Evolutionary conservation across 768 basidiomycete species (phyloP), one percentile per base, ranked within the genome.

Genomic region (Pleurotus tuoliensis): DNA sequence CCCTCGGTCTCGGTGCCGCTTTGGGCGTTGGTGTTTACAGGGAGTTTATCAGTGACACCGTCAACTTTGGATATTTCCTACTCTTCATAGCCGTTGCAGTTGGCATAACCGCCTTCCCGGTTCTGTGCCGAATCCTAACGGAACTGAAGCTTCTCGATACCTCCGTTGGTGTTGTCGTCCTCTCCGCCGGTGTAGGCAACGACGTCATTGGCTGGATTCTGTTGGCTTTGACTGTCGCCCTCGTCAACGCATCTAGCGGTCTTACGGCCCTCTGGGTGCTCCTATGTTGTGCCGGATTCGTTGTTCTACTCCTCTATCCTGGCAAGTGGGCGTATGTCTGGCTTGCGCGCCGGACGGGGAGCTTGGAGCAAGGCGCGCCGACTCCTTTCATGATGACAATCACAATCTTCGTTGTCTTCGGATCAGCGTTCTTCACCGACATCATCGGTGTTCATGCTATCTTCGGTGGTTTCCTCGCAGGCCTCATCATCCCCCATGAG

Each of bases 61-160:
- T 90, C 60, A 83, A 84, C 55, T 89, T 86, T 62, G 88, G 91
- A 18, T 83, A 91, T 67, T 95, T 94, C 71, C 69, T 93, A 34
- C 82, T 96, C 22, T 96, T 96, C 73, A 81, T 84, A 54, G 91
- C 89, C 20, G 90, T 92, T 5, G 89, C 92, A 1, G 78, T 90
- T 62, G 83, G 88, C 3, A 90, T 90, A 67, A 90, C 88, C 2
- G 88, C 88, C 0, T 92, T 92, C 72, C 88, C 89, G 0, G 88
- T 92, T 4, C 78, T 92, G 2, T 90, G 88, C 71, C 82, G 92
- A 68, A 95, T 94, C 65, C 79, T 96, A 20, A 88, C 87, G 1
- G 90, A 91, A 60, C 77, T 87, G 59, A 87, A 88, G 65, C 81
- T 97, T 2, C 78, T 95, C 48, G 86, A 91, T 46, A 93, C 90